phyloP scores from a whole-genome alignment of 208 protist genomes.

The Leptomonas pyrrhocoris region DNA sequence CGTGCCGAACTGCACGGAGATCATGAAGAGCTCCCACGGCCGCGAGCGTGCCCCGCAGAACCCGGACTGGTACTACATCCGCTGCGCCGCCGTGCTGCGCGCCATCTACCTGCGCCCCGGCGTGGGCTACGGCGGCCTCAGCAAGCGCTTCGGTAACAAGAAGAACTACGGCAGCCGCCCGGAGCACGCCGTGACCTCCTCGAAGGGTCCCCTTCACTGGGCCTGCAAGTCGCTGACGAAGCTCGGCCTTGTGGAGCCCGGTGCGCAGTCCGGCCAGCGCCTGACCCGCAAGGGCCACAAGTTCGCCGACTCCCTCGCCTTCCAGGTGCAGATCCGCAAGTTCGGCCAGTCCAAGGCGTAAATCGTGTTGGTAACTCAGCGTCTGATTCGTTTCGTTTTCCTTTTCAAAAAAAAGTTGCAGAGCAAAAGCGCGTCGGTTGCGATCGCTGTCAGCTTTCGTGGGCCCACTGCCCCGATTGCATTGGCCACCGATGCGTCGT shows the following conservation, averaged over 20 bases:
- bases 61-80: slow-evolving; percentile 98
- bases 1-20: slow-evolving; percentile 96
- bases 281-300: slow-evolving; percentile 95
- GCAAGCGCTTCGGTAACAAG: slow-evolving; percentile 94
- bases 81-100: slow-evolving; percentile 96
- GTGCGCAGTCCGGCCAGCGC: slow-evolving; percentile 82
- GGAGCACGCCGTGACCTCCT: slow-evolving; percentile 86
- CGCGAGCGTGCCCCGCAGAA: slow-evolving; percentile 97
- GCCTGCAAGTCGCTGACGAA: slow-evolving; percentile 94
- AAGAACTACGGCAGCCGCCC: slow-evolving; percentile 90
- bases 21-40: slow-evolving; percentile 96
- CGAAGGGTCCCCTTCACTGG: slow-evolving; percentile 92
- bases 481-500: too few relatives aligned
- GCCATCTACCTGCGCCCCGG: slow-evolving; percentile 96
- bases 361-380: slow-evolving; percentile 17
- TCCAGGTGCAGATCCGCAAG: slow-evolving; percentile 81
- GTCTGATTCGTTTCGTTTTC: slow-evolving; percentile 3
- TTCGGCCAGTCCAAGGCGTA: slow-evolving; percentile 18
- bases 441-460: too few relatives aligned
- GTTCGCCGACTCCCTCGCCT: slow-evolving; percentile 95
- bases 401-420: slow-evolving; percentile 1
- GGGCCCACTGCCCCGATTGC: too few relatives aligned
- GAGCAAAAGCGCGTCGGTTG: background rate
- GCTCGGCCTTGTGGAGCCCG: slow-evolving; percentile 91
- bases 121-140: slow-evolving; percentile 93